Evolutionary conservation across 495 filamentous ascomycete genomes (phyloP).

Genomic region (Tirmania nivea): DNA sequence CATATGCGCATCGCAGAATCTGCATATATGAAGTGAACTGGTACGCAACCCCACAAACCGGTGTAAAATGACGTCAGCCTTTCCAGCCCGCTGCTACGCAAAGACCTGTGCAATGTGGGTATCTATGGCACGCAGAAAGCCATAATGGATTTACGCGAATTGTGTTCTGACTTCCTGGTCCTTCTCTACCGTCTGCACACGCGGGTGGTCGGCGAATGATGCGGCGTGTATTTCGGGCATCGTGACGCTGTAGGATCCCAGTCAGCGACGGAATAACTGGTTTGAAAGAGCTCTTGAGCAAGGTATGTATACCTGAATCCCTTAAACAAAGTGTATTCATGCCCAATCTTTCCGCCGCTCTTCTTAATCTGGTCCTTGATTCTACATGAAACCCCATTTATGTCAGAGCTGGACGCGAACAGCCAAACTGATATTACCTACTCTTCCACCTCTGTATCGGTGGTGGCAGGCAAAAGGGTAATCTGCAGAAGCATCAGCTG

Average conservation of each 20-base stretch:
- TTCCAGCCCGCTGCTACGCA: no score
- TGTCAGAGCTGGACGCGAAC: neutral
- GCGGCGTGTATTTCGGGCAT: neutral
- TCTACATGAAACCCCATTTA: neutral
- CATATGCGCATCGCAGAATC: no score
- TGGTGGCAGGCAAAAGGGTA: conserved; percentile 47
- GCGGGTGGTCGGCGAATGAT: neutral
- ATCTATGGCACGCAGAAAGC: no score
- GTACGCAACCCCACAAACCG: no score
- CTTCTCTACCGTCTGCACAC: neutral
- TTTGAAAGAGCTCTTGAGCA: neutral
- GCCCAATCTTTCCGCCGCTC: conserved; percentile 59
- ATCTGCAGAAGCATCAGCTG: conserved; percentile 30
- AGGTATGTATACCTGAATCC: conserved; percentile 51
- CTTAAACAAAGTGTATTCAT: conserved; percentile 70
- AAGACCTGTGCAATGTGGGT: no score
- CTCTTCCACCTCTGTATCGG: conserved; percentile 40
- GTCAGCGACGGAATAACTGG: no score
- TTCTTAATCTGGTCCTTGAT: conserved; percentile 47
- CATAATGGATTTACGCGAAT: no score
- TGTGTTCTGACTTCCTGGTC: neutral
- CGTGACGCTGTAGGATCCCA: neutral
- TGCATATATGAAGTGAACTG: no score
- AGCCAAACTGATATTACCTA: neutral
- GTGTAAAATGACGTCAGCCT: no score